phyloP scores from a whole-genome alignment of 2,329 filamentous ascomycete genomes.

The Mycogone perniciosa region DNA sequence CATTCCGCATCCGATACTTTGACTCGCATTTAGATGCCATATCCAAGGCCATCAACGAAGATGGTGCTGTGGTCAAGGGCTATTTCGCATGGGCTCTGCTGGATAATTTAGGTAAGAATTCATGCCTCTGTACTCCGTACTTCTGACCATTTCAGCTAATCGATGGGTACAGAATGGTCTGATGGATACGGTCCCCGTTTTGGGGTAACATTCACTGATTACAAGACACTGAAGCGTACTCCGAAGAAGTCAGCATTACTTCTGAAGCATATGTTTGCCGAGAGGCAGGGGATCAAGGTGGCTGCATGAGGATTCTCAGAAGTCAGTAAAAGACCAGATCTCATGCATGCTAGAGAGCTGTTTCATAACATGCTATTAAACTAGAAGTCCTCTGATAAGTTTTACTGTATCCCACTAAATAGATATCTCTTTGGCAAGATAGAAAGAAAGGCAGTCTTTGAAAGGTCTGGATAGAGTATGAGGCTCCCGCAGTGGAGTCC shows the following conservation, averaged over 20 bases:
- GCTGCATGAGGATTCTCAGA: not conserved
- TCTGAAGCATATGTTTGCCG: slow-evolving; percentile 22
- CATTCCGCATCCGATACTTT: slow-evolving; percentile 32
- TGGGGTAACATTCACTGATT: slow-evolving; percentile 33
- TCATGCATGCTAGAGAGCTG: not conserved
- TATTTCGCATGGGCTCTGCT: slow-evolving; percentile 32
- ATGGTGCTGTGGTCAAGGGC: slow-evolving; percentile 25
- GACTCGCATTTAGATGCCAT: slow-evolving; percentile 33
- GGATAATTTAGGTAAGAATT: slow-evolving; percentile 29
- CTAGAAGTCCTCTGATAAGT: too few species aligned
- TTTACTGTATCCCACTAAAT: too few species aligned
- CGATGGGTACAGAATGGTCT: slow-evolving; percentile 25
- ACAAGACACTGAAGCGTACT: slow-evolving; percentile 30
- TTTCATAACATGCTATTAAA: too few species aligned
- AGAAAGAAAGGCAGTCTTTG: too few species aligned
- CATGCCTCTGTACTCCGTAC: not conserved
- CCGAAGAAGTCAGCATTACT: slow-evolving; percentile 31
- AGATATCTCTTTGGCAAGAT: too few species aligned
- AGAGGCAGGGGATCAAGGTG: slow-evolving; percentile 15
- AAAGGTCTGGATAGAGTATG: too few species aligned
- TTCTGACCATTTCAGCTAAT: not conserved
- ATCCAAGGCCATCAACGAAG: slow-evolving; percentile 22
- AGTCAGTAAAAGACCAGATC: not conserved
- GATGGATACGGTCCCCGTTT: slow-evolving; percentile 34
- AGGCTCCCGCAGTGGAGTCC: too few species aligned